Percentiles rank a stretch among this genome's conserved stretches.
Conservation (phyloP, 2,329 filamentous ascomycete genomes). For the Teratosphaeria pseudoeucalypti region DNA sequence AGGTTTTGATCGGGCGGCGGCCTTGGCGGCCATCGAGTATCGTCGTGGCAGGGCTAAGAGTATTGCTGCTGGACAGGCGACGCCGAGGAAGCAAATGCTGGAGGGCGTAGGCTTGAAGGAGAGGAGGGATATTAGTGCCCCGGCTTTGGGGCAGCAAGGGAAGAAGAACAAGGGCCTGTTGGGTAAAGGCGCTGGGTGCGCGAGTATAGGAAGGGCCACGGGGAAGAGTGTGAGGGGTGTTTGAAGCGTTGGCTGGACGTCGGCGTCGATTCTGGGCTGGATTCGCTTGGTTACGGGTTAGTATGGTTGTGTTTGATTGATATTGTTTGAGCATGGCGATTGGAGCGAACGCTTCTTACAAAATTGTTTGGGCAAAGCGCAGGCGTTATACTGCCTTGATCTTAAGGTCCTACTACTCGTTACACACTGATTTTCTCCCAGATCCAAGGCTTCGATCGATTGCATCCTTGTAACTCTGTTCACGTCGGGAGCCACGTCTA, state of each 20-base stretch:
- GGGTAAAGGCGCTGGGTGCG: neutral
- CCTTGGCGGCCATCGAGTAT: slow-evolving; percentile 64
- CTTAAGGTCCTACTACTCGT: neutral
- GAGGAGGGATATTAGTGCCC: slow-evolving; percentile 39
- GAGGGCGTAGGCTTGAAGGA: slow-evolving; percentile 34
- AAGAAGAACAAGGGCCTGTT: slow-evolving; percentile 1
- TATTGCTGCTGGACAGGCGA: slow-evolving; percentile 52
- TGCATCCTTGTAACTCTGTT: neutral
- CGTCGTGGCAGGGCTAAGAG: slow-evolving; percentile 61
- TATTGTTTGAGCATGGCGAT: neutral
- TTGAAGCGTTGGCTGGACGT: neutral
- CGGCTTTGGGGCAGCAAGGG: slow-evolving; percentile 20
- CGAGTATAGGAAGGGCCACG: slow-evolving; percentile 5
- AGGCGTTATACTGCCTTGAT: neutral
- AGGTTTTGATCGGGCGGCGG: slow-evolving; percentile 53
- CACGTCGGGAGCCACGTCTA: neutral
- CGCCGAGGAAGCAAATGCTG: slow-evolving; percentile 50
- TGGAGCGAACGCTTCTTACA: neutral
- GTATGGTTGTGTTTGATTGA: neutral
- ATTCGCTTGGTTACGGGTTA: neutral
- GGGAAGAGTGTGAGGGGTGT: neutral
- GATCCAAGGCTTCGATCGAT: neutral
- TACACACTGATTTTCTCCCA: neutral
- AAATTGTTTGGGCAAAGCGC: neutral
- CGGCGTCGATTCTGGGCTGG: neutral